phyloP scores from a whole-genome alignment of 1,284 basidiomycete species.

The Trametes pubescens region DNA sequence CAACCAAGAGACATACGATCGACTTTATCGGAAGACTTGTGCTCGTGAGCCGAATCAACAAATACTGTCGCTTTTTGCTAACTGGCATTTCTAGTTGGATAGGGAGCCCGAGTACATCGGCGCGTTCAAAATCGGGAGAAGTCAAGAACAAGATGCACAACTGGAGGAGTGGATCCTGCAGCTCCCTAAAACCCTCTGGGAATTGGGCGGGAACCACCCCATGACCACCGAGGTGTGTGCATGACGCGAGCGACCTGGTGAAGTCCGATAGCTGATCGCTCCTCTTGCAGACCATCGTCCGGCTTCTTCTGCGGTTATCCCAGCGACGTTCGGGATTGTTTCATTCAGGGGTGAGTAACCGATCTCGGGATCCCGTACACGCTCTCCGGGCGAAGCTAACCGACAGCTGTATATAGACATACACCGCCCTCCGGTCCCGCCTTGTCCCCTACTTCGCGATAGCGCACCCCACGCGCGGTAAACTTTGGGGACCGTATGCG shows the following conservation, averaged over 20 bases:
- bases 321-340: conserved; percentile 62
- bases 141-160: conserved; percentile 45
- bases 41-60: conserved; percentile 57
- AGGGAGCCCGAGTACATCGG: conserved; percentile 64
- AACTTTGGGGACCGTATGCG: conserved; percentile 75
- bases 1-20: conserved; percentile 68
- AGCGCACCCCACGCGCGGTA: conserved; percentile 72
- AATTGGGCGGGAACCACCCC: conserved; percentile 69
- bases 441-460: conserved; percentile 83
- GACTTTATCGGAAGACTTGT: conserved; percentile 77
- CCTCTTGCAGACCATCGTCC: conserved; percentile 59
- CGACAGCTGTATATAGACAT: conserved; percentile 45
- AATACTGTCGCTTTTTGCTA: background rate
- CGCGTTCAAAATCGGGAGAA: conserved; percentile 51
- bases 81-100: conserved; percentile 58
- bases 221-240: conserved; percentile 60
- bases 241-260: background rate
- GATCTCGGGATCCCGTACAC: background rate
- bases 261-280: background rate
- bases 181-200: conserved; percentile 86
- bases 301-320: conserved; percentile 65
- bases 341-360: conserved; percentile 50
- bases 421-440: conserved; percentile 58
- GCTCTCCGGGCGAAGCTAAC: no score
- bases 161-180: conserved; percentile 71